A percentile compares a stretch with the other conserved stretches of the same genome.
These are phyloP conservation scores for Jatropha podagrica DNA, from an alignment of 441 rosid species.

Conservation along the genomic window DNA sequence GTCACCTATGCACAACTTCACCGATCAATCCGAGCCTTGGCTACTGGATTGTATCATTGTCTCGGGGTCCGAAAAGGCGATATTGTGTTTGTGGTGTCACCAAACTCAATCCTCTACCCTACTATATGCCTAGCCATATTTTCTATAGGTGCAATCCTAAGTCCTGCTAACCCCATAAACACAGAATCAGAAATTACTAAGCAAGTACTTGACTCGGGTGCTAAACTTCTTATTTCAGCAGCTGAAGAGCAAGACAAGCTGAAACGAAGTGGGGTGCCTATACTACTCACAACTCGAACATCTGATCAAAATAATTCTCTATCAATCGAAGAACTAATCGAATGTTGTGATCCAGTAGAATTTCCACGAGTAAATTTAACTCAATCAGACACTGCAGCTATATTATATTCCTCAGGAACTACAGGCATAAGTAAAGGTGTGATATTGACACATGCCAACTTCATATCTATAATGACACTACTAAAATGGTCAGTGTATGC, in stretches of 20 bases:
- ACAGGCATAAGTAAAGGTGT: conserved; percentile 71
- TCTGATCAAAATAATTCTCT: conserved; percentile 6
- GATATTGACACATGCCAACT: conserved; percentile 53
- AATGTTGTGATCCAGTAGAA: conserved; percentile 41
- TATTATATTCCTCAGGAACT: conserved; percentile 73
- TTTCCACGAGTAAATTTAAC: conserved; percentile 25
- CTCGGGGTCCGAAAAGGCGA: conserved; percentile 53
- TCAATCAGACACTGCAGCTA: conserved; percentile 56
- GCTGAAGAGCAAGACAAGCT: conserved; percentile 57
- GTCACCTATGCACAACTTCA: conserved; percentile 46
- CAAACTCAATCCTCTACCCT: conserved; percentile 55
- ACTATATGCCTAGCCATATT: conserved; percentile 52
- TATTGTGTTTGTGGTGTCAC: conserved; percentile 56
- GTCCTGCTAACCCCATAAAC: conserved; percentile 59
- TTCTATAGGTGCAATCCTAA: conserved; percentile 56
- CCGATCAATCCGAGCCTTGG: conserved; percentile 45
- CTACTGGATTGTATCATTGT: conserved; percentile 42
- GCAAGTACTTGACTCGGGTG: conserved; percentile 55
- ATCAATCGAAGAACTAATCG: conserved; percentile 49
- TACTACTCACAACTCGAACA: conserved; percentile 34
- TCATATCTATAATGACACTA: conserved; percentile 41
- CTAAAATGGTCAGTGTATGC: conserved; percentile 49
- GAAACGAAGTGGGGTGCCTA: conserved; percentile 27
- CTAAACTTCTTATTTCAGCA: conserved; percentile 45
- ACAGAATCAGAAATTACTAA: conserved; percentile 48